Conservation (phyloP, 257 asterid genomes). For the Henckelia pumila region DNA sequence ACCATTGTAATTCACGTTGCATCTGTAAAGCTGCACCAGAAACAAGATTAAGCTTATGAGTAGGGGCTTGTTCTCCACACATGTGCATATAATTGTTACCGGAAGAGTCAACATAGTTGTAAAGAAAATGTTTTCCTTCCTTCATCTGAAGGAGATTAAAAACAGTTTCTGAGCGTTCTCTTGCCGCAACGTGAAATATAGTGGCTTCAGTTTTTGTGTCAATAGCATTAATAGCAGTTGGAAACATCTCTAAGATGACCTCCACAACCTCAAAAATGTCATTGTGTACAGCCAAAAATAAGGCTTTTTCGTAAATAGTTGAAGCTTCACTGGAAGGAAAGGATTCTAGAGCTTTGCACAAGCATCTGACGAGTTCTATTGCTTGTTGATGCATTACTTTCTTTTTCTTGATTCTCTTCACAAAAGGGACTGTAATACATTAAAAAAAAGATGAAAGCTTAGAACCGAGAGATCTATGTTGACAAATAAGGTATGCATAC, state of each 20-base stretch:
- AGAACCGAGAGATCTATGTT: neutral
- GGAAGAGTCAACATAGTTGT: neutral
- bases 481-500: too few relatives aligned
- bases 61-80: too few relatives aligned
- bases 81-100: conserved; percentile 9
- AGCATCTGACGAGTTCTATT: neutral
- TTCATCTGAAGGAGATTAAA: conserved; percentile 11
- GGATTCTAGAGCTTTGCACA: conserved; percentile 11
- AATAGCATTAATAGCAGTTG: neutral
- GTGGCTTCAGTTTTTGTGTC: neutral
- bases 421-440: too few relatives aligned
- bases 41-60: too few relatives aligned
- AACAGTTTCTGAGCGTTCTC: conserved; percentile 5
- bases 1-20: too few relatives aligned
- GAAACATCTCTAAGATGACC: too few relatives aligned
- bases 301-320: neutral
- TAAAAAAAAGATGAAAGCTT: neutral
- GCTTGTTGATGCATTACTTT: neutral
- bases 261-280: conserved; percentile 15
- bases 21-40: too few relatives aligned
- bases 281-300: conserved; percentile 12
- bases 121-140: neutral
- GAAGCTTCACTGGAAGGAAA: neutral
- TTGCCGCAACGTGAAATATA: conserved; percentile 9
- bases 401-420: neutral